Evolutionary conservation across 176 grass and related monocot genomes (phyloP).

Genomic region (Poa pratensis): DNA sequence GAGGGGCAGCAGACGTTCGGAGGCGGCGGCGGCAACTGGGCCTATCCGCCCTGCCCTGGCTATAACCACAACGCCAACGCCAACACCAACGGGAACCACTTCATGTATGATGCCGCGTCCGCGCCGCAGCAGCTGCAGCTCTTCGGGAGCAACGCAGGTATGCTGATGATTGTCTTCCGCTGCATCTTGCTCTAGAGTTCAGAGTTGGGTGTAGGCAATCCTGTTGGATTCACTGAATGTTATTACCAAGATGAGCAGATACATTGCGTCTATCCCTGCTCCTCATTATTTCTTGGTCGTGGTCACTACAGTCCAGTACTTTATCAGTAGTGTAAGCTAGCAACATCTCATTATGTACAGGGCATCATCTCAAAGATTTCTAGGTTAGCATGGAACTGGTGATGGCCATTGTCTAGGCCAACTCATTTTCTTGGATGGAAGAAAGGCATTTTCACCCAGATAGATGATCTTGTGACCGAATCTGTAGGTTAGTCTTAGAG

Average conservation of each 20-base stretch:
- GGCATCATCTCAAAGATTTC: neutral
- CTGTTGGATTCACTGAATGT: neutral
- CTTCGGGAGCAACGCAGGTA: conserved; percentile 24
- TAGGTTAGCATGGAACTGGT: neutral
- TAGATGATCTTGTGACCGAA: neutral
- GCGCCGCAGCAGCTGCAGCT: conserved; percentile 47
- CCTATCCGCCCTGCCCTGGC: neutral
- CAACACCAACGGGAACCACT: conserved; percentile 32
- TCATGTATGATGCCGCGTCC: conserved; percentile 13
- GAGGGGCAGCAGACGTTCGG: conserved; percentile 41
- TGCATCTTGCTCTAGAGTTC: neutral
- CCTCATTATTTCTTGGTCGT: neutral
- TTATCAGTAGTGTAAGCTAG: neutral
- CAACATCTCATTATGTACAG: neutral
- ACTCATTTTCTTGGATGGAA: neutral
- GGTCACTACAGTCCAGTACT: neutral
- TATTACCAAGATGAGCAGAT: neutral
- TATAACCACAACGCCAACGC: conserved; percentile 27
- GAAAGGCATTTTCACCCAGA: neutral
- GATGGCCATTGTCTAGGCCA: neutral
- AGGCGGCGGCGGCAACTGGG: neutral
- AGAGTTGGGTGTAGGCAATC: neutral
- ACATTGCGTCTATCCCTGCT: neutral
- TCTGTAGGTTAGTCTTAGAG: neutral
- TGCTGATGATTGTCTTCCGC: neutral